Evolutionary conservation across 1,284 basidiomycete genomes (phyloP).

Genomic region (Apiotrichum akiyoshidainum): DNA sequence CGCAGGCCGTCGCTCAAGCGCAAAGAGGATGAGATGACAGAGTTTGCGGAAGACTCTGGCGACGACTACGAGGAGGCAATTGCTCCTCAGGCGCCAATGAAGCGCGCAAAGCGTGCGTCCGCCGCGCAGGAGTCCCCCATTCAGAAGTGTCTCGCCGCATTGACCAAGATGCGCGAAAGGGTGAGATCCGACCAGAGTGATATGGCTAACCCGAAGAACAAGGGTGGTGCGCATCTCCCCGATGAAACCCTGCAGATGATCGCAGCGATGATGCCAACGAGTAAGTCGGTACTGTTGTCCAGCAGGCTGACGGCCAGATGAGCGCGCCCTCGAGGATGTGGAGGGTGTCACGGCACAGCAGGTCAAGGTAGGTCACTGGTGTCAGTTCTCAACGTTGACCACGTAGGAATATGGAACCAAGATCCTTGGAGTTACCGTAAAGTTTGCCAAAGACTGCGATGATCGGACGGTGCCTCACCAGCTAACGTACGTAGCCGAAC

Average conservation of each 20-base stretch:
- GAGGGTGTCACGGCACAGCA: conserved; percentile 30
- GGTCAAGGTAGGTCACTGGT: conserved; percentile 14
- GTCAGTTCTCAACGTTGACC: neutral
- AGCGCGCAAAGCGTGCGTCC: neutral
- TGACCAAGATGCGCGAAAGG: conserved; percentile 10
- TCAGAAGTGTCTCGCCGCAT: conserved; percentile 8
- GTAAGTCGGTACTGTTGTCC: conserved; percentile 22
- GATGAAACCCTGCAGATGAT: conserved; percentile 42
- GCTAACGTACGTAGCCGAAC: too few relatives aligned
- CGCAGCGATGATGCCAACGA: conserved; percentile 40
- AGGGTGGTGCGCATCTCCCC: conserved; percentile 21
- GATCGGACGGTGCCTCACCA: too few relatives aligned
- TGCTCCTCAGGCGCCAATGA: neutral
- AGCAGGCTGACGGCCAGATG: conserved; percentile 16
- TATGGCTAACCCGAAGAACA: conserved; percentile 3
- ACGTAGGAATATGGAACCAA: conserved; percentile 18
- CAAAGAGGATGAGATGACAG: neutral
- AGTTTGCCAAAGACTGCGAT: neutral
- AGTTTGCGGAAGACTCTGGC: conserved; percentile 47
- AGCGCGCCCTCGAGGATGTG: conserved; percentile 23
- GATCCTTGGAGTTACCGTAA: conserved; percentile 24
- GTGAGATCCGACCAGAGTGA: neutral
- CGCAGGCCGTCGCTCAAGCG: neutral
- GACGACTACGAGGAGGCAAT: conserved; percentile 58
- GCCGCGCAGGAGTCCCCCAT: neutral